phyloP scores from a whole-genome alignment of 2,329 filamentous ascomycete species.

The Exophiala sp. region DNA sequence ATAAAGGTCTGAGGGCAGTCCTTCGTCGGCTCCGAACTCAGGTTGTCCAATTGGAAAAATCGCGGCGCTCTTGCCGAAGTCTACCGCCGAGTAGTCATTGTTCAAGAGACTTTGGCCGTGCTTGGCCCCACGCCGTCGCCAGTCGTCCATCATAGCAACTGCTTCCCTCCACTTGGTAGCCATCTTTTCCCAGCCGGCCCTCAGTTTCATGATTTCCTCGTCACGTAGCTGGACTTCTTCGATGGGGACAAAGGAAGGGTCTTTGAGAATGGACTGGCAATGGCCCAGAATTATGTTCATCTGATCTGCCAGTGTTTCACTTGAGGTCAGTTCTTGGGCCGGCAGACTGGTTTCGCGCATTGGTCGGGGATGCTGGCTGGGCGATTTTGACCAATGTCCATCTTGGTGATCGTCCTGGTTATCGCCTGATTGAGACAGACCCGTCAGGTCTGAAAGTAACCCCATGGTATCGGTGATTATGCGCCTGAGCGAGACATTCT shows the following conservation, averaged over 20 bases:
- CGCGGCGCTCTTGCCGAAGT: constrained; percentile 34
- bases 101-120: constrained; percentile 37
- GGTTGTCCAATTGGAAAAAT: constrained; percentile 32
- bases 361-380: constrained; percentile 27
- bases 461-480: constrained; percentile 66
- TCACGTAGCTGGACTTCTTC: constrained; percentile 92
- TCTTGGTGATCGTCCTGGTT: constrained; percentile 17
- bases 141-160: constrained; percentile 82
- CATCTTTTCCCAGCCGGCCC: constrained; percentile 89
- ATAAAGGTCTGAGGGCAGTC: constrained; percentile 20
- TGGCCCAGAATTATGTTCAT: constrained; percentile 74
- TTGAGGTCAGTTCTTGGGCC: constrained; percentile 45
- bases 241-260: constrained; percentile 90
- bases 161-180: constrained; percentile 85
- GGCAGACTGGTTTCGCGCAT: constrained; percentile 6
- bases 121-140: constrained; percentile 69
- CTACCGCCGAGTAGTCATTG: constrained; percentile 40
- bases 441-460: constrained; percentile 59
- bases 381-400: constrained; percentile 28
- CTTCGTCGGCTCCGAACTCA: constrained; percentile 30
- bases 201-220: constrained; percentile 76
- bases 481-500: constrained; percentile 76
- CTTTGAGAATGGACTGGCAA: constrained; percentile 76
- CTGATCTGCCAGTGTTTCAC: constrained; percentile 64
- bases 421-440: constrained; percentile 39